Evolutionary conservation across 805 yeast genomes (phyloP), one percentile per base, ranked within the genome.

Genomic region (Priceomyces fermenticarens): DNA sequence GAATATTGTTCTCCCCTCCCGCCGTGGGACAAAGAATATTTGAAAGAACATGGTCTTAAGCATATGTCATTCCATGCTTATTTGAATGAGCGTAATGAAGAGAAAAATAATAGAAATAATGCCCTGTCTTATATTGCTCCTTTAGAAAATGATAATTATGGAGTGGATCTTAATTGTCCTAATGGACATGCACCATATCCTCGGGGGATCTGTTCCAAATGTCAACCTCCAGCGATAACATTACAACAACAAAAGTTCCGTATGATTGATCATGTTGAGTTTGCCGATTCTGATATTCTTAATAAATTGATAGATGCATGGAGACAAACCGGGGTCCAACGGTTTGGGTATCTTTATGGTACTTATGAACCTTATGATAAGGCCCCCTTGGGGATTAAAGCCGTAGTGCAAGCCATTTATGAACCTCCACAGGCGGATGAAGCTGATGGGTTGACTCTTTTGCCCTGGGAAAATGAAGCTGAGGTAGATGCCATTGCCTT

Each of bases 241-340:
- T 70, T 93, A 46, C 95, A 85, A 61, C 89, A 82, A 61, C 99
- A 93, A 60, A 70, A 74, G 28, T 93, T 87, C 62, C 77, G 99
- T 53, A 88, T 93, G 96, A 97, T 95, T 23, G 99, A 93, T 60
- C 98, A 93, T 65, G 93, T 93, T 25, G 99, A 93, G 60, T 87
- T 90, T 60, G 80, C 88, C 16, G 80, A 79, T 43, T 79, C 89
- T 39, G 70, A 72, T 10, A 75, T 89, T 17, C 78, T 93, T 40
- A 88, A 93, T 60, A 70, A 75, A 29, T 93, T 93, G 61, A 88
- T 93, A 41, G 95, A 93, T 49, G 69, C 85, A 15, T 93, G 99
- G 99, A 81, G 99, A 63, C 68, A 70, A 39, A 77, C 95, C 0
- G 98, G 96, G 2, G 67, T 78, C 14, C 99, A 93, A 65, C 77